A percentile compares a stretch with the other conserved stretches of the same genome.
These are phyloP conservation scores for Lactarius trivialis DNA, from an alignment of 768 basidiomycete genomes.

Conservation along the genomic window DNA sequence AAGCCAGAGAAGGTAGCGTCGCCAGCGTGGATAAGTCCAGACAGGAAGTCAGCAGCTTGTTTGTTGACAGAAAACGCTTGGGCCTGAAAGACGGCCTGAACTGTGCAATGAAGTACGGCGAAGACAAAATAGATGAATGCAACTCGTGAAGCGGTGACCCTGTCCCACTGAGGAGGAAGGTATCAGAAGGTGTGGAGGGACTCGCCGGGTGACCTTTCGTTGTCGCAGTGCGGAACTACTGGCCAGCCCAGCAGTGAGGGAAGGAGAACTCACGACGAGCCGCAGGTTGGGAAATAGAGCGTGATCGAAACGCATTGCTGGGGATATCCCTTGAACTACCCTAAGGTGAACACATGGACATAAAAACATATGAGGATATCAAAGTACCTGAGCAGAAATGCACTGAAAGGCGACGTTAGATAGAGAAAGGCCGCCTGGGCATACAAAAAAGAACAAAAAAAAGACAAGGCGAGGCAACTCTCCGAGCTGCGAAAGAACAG, in stretches of 20 bases:
- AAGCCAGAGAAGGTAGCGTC: constrained; percentile 43
- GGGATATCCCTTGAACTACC: neutral
- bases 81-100: constrained; percentile 65
- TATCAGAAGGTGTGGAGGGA: neutral
- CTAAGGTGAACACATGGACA: neutral
- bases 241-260: neutral
- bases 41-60: constrained; percentile 47
- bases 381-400: constrained; percentile 6
- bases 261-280: constrained; percentile 39
- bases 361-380: neutral
- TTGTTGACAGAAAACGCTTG: constrained; percentile 61
- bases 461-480: constrained; percentile 28
- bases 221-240: neutral
- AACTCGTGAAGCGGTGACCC: constrained; percentile 60
- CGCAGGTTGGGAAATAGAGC: constrained; percentile 37
- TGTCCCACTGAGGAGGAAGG: constrained; percentile 46
- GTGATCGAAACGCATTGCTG: constrained; percentile 37
- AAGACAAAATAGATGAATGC: constrained; percentile 62
- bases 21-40: constrained; percentile 44
- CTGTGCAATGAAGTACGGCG: constrained; percentile 55
- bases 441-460: constrained; percentile 23
- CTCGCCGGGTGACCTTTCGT: neutral
- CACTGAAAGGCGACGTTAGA: constrained; percentile 21
- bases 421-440: constrained; percentile 42
- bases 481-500: constrained; percentile 13